Evolutionary conservation across 1,284 basidiomycete genomes (phyloP), one percentile per base, ranked within the genome.

Genomic region (Schizophyllum commune): DNA sequence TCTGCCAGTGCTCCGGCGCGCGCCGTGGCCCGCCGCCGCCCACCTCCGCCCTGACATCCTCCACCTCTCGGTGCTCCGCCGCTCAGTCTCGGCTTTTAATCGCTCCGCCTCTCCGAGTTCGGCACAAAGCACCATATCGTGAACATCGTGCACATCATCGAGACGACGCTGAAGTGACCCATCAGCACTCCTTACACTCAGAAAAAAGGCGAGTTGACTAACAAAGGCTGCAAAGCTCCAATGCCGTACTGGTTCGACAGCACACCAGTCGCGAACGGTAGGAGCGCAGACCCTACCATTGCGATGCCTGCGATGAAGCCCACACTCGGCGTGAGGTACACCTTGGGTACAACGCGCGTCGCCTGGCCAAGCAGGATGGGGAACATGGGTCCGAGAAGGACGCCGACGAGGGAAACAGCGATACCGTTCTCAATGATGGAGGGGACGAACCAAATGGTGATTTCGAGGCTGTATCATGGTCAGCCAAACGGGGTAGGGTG

Each of bases 381-480:
- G 64, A 79, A 85, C 68, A 84, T 78, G 0, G 83, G 84, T 4
- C 79, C 79, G 15, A 82, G 62, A 22, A 84, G 67, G 34, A 85
- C 63, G n/a, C 83, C 85, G 58, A 85, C 74, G 51, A 85, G 69
- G 1, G 80, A 77, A n/a, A 86, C 68, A 4, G 79, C 75, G 4
- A 85, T 71, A 1, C 82, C 84, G 52, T 75, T 76, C 47, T 76
- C 78, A 22, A 84, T 72, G 52, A 86, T 71, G 2, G 77, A 79
- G 0, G 82, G 82, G 1, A 83, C 79, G 9, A 83, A 72, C 85
- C 85, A 86, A 39, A 86, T 71, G 32, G 83, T 71, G 56, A 87
- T 66, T 63, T 86, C 82, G 19, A 84, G 70, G 19, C 77, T 69
- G 20, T 22, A 55, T n/a, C n/a, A 11, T 13, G 21, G 53, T 55